These are phyloP conservation scores for Penicillium nucicola DNA, from an alignment of 495 filamentous ascomycete genomes.

Conservation along the genomic window DNA sequence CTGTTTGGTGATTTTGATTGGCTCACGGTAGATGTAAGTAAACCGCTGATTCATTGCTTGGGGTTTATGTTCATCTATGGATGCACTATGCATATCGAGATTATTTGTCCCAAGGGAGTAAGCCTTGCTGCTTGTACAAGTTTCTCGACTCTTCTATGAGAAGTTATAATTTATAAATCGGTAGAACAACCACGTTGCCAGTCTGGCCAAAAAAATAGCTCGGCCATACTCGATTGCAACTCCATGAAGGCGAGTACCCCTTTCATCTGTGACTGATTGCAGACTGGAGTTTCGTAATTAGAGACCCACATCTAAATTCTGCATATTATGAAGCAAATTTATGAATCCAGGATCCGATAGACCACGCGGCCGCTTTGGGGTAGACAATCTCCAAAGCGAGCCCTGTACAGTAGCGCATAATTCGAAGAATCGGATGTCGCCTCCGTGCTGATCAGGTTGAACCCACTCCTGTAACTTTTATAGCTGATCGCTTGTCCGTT, in stretches of 20 bases:
- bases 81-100: not conserved
- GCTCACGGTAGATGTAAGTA: accelerated
- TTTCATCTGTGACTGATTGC: too few relatives aligned
- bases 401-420: not conserved
- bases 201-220: too few relatives aligned
- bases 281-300: too few relatives aligned
- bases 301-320: too few relatives aligned
- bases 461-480: not conserved
- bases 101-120: not conserved
- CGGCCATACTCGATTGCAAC: too few relatives aligned
- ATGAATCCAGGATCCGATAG: not conserved
- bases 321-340: not conserved
- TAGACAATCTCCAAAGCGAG: not conserved
- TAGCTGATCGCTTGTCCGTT: not conserved
- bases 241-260: too few relatives aligned
- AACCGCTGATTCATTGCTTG: slow-evolving; percentile 1
- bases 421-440: not conserved
- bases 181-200: too few relatives aligned
- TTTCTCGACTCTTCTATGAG: not conserved
- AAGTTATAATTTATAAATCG: too few relatives aligned
- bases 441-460: not conserved
- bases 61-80: not conserved
- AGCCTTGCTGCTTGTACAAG: not conserved
- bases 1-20: too few relatives aligned
- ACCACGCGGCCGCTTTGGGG: too few relatives aligned